Base-by-base conservation (phyloP, 1,284 basidiomycete genomes). In the Veloporphyrellus conicus region DNA sequence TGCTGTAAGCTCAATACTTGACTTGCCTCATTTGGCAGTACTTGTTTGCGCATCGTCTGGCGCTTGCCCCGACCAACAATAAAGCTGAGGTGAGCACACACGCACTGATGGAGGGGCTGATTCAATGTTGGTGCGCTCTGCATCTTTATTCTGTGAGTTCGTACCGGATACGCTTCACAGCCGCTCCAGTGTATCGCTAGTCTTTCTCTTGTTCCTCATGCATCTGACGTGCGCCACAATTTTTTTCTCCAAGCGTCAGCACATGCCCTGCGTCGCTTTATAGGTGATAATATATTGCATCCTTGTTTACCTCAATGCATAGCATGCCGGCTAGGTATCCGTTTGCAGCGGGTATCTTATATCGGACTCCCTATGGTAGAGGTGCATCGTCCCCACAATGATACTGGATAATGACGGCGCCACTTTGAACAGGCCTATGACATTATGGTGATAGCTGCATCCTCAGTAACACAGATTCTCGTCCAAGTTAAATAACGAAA, bases 21-120 rank as follows among this genome's bases (percentile, higher is more conserved):
- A 58, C 55, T 39, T 59, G 20, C 58, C 58, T 2, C 14, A 63
- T 60, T 58, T 44, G 34, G 34, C 6, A 35, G 10, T n/a, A n/a
- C n/a, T n/a, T n/a, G 29, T 31, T 31, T 11, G 10, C 11, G 6
- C 14, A 6, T 31, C 14, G 14, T 11, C 23, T 8, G 23, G 23
- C 23, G 23, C 23, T 25, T 25, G 5, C 23, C 8, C 23, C 23
- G 23, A 25, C 23, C 5, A 8, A 25, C 23, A n/a, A n/a, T n/a
- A n/a, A n/a, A n/a, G n/a, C 23, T 25, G 8, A 25, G 23, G 23
- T 25, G n/a, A n/a, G n/a, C n/a, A n/a, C n/a, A 25, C 23, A 27
- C 14, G 33, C 18, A 41, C 18, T 7, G 8, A 11, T 33, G 36
- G 41, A 40, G 34, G 20, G 45, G 39, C 35, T 38, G 14, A 41